Evolutionary conservation across 2,329 filamentous ascomycete species (phyloP).

Genomic region (Lasiodiplodia hormozganensis): DNA sequence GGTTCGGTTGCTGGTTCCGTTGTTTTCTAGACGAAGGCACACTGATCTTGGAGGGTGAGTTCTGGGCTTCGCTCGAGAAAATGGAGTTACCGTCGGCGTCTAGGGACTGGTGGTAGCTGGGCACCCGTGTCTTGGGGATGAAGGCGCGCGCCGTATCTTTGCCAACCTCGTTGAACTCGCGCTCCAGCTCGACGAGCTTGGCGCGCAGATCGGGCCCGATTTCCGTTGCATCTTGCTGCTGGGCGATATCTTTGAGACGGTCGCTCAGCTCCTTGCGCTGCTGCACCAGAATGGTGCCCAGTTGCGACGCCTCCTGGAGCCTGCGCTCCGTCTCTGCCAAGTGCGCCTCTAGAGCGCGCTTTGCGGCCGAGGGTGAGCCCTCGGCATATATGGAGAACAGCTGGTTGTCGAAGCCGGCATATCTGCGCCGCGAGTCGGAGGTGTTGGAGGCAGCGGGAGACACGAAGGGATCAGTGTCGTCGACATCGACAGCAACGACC

Average conservation of each 20-base stretch:
- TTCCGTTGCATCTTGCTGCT: slow-evolving; percentile 72
- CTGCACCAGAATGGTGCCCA: slow-evolving; percentile 85
- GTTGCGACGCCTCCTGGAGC: slow-evolving; percentile 86
- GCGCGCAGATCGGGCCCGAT: slow-evolving; percentile 82
- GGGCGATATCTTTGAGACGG: slow-evolving; percentile 83
- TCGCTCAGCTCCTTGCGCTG: slow-evolving; percentile 86
- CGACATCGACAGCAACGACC: slow-evolving; percentile 49
- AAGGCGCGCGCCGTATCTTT: slow-evolving; percentile 89
- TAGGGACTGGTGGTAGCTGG: slow-evolving; percentile 58
- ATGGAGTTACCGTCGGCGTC: slow-evolving; percentile 43
- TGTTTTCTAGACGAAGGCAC: slow-evolving; percentile 82
- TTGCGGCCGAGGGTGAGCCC: slow-evolving; percentile 84
- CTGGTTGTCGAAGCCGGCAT: slow-evolving; percentile 82
- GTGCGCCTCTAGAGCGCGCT: slow-evolving; percentile 87
- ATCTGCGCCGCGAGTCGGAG: slow-evolving; percentile 65
- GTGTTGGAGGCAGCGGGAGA: slow-evolving; percentile 39
- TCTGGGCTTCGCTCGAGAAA: slow-evolving; percentile 83
- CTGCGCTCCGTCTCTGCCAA: slow-evolving; percentile 90
- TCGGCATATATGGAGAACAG: slow-evolving; percentile 78
- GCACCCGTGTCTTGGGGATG: slow-evolving; percentile 78
- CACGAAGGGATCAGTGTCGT: slow-evolving; percentile 54
- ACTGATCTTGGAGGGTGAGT: slow-evolving; percentile 86
- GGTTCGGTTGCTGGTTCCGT: slow-evolving; percentile 85
- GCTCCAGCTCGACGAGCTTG: slow-evolving; percentile 86
- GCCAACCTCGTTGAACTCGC: slow-evolving; percentile 93